phyloP scores from a whole-genome alignment of 2,329 filamentous ascomycete genomes.

The Fusarium sp. region DNA sequence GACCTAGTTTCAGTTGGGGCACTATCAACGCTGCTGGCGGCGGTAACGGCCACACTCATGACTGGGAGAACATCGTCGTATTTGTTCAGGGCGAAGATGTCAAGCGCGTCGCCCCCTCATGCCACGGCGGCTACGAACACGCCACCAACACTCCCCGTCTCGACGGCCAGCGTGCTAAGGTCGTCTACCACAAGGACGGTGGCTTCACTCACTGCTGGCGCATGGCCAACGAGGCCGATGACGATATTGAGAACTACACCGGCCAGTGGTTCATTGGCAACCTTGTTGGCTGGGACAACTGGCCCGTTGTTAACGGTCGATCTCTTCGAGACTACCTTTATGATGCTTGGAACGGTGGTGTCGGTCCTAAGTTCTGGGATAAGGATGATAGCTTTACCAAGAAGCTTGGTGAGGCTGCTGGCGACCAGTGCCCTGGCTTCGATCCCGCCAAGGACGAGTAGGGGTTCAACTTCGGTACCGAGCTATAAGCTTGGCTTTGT shows the following conservation, averaged over 20 bases:
- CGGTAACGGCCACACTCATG: constrained; percentile 20
- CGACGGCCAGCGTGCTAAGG: constrained; percentile 46
- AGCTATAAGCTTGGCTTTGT: neutral
- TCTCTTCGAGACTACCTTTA: constrained; percentile 11
- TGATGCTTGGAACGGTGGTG: constrained; percentile 16
- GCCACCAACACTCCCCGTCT: constrained; percentile 8
- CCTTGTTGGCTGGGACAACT: constrained; percentile 36
- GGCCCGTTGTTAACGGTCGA: constrained; percentile 36
- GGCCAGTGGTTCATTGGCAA: constrained; percentile 49
- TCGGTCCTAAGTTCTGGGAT: constrained; percentile 23
- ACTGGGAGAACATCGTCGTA: constrained; percentile 29
- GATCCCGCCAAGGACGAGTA: constrained; percentile 16
- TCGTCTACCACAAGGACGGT: constrained; percentile 54
- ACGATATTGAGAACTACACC: constrained; percentile 47
- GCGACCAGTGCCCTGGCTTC: constrained; percentile 17
- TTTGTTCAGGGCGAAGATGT: constrained; percentile 26
- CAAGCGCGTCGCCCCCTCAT: constrained; percentile 21
- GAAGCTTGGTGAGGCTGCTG: constrained; percentile 14
- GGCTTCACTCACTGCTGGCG: constrained; percentile 50
- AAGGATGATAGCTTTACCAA: constrained; percentile 7
- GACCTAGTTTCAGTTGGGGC: neutral
- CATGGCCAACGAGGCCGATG: constrained; percentile 42
- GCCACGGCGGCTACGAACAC: constrained; percentile 14
- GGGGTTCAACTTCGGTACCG: accelerated
- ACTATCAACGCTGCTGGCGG: neutral